Evolutionary conservation across 805 yeast genomes (phyloP), one percentile per base, ranked within the genome.

Genomic region (Yarrowia sp.): DNA sequence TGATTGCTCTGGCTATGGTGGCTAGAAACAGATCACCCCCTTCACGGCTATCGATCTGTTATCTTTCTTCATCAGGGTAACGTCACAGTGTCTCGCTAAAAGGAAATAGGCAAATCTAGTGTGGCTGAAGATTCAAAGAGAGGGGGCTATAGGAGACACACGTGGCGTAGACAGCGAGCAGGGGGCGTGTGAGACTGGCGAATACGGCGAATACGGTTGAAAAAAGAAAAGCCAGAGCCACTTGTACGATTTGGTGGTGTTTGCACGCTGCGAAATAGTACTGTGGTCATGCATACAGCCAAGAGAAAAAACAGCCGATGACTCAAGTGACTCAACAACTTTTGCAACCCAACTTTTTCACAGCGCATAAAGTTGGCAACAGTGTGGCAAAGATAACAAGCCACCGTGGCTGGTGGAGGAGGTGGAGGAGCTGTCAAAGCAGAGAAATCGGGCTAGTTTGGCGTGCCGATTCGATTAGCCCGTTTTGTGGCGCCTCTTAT

Each of bases 91-190:
- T 7, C 15, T 12, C 35, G 35, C 40, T 10, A 22, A 11, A 12
- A 22, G 50, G 35, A 46, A 45, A 45, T 45, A 16, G 26, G 15
- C 26, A 22, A 55, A 56, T 56, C 63, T 56, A 41, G 63, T 41
- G 63, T 56, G 63, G 63, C 63, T 56, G 63, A 56, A 56, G 63
- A 56, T 56, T 56, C n/a, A 26, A 2, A 26, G 48, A 53, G 32
- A 38, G 53, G 59, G 26, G 56, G 26, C n/a, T 10, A 15, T 8
- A 11, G n/a, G 5, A 16, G 63, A 41, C 63, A 42, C 63, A 56
- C 63, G 63, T 56, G 63, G 61, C 61, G 61, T 55, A 55, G 26
- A 36, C 16, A 16, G 58, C 32, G 32, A n/a, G 15, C 41, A 15
- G 19, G 9, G 40, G 40, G 36, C 7, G 19, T 32, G 38, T 15